phyloP scores from a whole-genome alignment of 2,329 filamentous ascomycete species.

The Diaporthe nobilis region DNA sequence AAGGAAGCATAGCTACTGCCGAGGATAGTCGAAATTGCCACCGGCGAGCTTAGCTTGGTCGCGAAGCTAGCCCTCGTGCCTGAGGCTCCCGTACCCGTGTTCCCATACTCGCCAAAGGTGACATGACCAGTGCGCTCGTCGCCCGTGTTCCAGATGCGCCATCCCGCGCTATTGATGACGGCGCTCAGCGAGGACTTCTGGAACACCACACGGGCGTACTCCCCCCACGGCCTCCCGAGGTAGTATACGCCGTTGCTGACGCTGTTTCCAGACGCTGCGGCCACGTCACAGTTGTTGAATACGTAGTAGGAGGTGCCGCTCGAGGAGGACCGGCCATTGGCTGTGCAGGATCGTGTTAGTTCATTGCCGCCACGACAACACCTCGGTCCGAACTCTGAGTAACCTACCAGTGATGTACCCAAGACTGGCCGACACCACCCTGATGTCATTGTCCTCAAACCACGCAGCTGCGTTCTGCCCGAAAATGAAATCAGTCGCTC shows the following conservation, averaged over 20 bases:
- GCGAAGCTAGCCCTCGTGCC: constrained; percentile 65
- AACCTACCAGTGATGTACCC: constrained; percentile 60
- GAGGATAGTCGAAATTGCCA: constrained; percentile 51
- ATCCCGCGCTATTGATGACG: constrained; percentile 73
- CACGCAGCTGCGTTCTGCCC: constrained; percentile 58
- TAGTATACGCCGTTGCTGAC: constrained; percentile 58
- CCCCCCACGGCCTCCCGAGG: constrained; percentile 64
- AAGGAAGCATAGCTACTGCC: constrained; percentile 47
- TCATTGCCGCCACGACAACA: no score
- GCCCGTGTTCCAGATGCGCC: constrained; percentile 67
- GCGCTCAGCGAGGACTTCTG: constrained; percentile 63
- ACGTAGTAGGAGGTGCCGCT: constrained; percentile 59
- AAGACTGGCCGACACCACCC: constrained; percentile 51
- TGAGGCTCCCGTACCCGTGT: constrained; percentile 68
- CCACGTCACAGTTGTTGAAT: constrained; percentile 60
- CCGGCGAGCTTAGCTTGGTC: constrained; percentile 52
- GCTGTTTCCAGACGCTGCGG: constrained; percentile 54
- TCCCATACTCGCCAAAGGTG: constrained; percentile 70
- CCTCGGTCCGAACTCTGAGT: background rate
- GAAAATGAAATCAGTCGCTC: constrained; percentile 66
- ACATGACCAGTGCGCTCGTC: constrained; percentile 66
- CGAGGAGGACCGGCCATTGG: constrained; percentile 57
- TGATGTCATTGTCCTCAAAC: constrained; percentile 60
- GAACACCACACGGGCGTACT: constrained; percentile 63
- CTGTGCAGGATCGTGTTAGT: constrained; percentile 44